Evolutionary conservation across 345 rosid genomes (phyloP), one percentile per base, ranked within the genome.

Genomic region (Gossypium raimondii): DNA sequence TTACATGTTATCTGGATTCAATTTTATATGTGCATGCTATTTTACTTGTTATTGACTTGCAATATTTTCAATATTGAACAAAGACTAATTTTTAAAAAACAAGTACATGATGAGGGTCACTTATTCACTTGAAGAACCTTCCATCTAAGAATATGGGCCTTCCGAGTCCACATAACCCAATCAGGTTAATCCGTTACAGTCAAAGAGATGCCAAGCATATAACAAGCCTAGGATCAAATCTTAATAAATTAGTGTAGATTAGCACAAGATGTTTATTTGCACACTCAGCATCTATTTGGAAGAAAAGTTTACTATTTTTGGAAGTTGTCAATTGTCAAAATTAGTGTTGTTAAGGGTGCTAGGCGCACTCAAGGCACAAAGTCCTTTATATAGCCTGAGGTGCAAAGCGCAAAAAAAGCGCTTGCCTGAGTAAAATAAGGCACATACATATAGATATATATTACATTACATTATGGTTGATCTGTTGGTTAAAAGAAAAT

Each of bases 51-150:
- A 63, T 63, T 17, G 68, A 38, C 48, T 63, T n/a, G 48, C 47
- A 38, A 17, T 63, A 63, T 38, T 17, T 63, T 63, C 24, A 63
- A 63, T 62, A 29, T 29, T 65, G 51, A 65, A 65, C 25, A n/a
- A 65, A 27, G n/a, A 41, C 18, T 41, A 65, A 43, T 10, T 22
- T 50, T 24, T 41, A 11, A 43, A 65, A 29, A n/a, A 51, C 9
- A 44, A 66, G 68, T 10, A n/a, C 25, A 7, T 8, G 24, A 3
- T 9, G 27, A 44, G 17, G 53, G 16, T 44, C 29, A 44, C 51
- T 65, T 43, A 12, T 20, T 13, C n/a, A 20, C 9, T 29, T 17
- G 3, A 44, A 20, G 38, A 20, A 66, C 27, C 50, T 65, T 43
- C 68, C 16, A n/a, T 44, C 29, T 12, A 5, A 3, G 4, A 44